Evolutionary conservation across 495 filamentous ascomycete genomes (phyloP).

Genomic region (Pyrenopolyporus hunteri): DNA sequence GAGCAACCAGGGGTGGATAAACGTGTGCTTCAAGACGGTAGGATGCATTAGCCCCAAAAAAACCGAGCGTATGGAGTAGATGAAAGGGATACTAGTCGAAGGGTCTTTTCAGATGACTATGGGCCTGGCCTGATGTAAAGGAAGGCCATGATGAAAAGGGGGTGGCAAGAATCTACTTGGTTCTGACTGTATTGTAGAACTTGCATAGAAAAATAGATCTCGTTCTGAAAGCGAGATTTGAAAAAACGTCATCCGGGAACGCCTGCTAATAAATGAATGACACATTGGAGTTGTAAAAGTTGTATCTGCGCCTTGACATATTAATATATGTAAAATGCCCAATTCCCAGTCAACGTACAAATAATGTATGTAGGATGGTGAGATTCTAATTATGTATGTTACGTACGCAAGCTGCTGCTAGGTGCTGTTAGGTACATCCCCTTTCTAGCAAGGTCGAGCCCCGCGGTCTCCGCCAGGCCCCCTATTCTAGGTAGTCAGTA

Average conservation of each 20-base stretch:
- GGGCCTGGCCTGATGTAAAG: neutral
- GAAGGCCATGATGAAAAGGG: constrained; percentile 4
- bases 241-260: too few species aligned
- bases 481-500: constrained; percentile 18
- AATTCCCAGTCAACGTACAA: too few species aligned
- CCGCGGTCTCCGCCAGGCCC: constrained; percentile 21
- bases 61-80: constrained; percentile 15
- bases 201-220: neutral
- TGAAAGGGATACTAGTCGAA: constrained; percentile 4
- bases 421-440: neutral
- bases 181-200: neutral
- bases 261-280: too few species aligned
- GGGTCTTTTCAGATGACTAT: constrained; percentile 1
- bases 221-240: too few species aligned
- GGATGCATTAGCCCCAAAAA: constrained; percentile 29
- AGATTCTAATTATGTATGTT: too few species aligned
- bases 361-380: too few species aligned
- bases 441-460: constrained; percentile 6
- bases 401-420: neutral
- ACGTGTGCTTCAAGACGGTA: constrained; percentile 19
- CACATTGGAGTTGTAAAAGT: too few species aligned
- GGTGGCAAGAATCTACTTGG: constrained; percentile 19
- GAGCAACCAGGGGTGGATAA: constrained; percentile 7
- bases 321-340: too few species aligned
- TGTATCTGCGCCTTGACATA: too few species aligned